These are phyloP conservation scores for Aspergillus nidulans DNA, from an alignment of 495 filamentous ascomycete species.

Conservation along the genomic window DNA sequence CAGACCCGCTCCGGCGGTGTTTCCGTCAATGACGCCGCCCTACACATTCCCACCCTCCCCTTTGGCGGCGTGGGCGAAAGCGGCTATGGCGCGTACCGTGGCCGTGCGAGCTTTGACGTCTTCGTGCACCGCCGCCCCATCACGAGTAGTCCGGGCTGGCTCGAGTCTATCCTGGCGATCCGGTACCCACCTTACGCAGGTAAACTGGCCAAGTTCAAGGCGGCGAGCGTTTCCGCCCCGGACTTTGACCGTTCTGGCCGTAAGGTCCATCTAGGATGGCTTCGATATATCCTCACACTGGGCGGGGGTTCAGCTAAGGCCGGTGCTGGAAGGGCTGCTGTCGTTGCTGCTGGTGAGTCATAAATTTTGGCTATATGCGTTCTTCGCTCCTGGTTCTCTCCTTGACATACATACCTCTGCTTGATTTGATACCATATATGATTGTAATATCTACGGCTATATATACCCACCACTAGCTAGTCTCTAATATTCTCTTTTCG, in stretches of 20 bases:
- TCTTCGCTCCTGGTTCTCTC: conserved; percentile 4
- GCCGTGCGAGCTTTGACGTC: conserved; percentile 75
- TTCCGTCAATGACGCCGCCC: conserved; percentile 74
- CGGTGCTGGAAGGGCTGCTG: conserved; percentile 36
- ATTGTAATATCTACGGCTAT: background rate
- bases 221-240: conserved; percentile 56
- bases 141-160: conserved; percentile 73
- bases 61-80: conserved; percentile 91
- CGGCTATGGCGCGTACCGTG: conserved; percentile 80
- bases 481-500: background rate
- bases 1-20: conserved; percentile 72
- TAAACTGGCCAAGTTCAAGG: conserved; percentile 55
- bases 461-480: conserved; percentile 1
- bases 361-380: background rate
- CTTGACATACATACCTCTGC: conserved; percentile 1
- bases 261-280: conserved; percentile 46
- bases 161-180: conserved; percentile 67
- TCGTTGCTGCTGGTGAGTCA: conserved; percentile 46
- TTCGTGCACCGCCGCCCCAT: conserved; percentile 78
- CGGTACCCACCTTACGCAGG: conserved; percentile 77
- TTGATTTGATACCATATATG: conserved; percentile 4
- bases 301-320: conserved; percentile 41
- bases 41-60: conserved; percentile 75
- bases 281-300: conserved; percentile 42
- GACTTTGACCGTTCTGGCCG: conserved; percentile 80